Evolutionary conservation across 176 grass and related monocot genomes (phyloP).

Genomic region (Poa annua): DNA sequence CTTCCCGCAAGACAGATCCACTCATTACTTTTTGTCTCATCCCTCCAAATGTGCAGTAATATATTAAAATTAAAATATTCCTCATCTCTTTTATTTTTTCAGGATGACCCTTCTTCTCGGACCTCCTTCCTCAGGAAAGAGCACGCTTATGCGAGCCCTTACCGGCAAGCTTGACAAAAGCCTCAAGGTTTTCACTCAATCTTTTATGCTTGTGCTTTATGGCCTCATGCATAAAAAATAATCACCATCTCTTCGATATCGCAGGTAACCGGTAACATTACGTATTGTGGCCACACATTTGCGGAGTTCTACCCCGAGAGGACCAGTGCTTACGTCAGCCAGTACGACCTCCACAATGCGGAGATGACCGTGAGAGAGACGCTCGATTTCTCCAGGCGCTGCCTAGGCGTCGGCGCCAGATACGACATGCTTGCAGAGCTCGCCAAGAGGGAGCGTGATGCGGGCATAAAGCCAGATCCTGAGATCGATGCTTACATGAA

Average conservation of each 20-base stretch:
- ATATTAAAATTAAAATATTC: too few relatives aligned
- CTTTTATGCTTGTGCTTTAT: not conserved
- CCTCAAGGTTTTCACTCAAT: slow-evolving; percentile 57
- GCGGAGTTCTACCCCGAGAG: slow-evolving; percentile 70
- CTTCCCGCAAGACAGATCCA: too few relatives aligned
- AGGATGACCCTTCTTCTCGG: slow-evolving; percentile 98
- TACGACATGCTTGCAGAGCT: slow-evolving; percentile 68
- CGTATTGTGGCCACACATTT: slow-evolving; percentile 59
- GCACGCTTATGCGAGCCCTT: slow-evolving; percentile 80
- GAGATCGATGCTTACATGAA: slow-evolving; percentile 82
- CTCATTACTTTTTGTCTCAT: too few relatives aligned
- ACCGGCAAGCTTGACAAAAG: slow-evolving; percentile 72
- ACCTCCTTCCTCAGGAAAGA: slow-evolving; percentile 90
- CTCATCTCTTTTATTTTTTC: not conserved
- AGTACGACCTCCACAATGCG: slow-evolving; percentile 68
- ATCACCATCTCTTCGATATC: not conserved
- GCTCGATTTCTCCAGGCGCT: slow-evolving; percentile 68
- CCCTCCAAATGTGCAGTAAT: too few relatives aligned
- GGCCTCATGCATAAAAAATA: not conserved
- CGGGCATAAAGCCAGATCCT: slow-evolving; percentile 72
- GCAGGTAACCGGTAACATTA: slow-evolving; percentile 53
- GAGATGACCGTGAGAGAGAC: slow-evolving; percentile 87
- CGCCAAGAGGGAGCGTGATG: slow-evolving; percentile 51
- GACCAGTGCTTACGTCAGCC: slow-evolving; percentile 66
- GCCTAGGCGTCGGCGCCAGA: slow-evolving; percentile 65